A percentile compares a stretch with the other conserved stretches of the same genome.
Conservation (phyloP, 495 filamentous ascomycete species). For the Daldinia childiae region DNA sequence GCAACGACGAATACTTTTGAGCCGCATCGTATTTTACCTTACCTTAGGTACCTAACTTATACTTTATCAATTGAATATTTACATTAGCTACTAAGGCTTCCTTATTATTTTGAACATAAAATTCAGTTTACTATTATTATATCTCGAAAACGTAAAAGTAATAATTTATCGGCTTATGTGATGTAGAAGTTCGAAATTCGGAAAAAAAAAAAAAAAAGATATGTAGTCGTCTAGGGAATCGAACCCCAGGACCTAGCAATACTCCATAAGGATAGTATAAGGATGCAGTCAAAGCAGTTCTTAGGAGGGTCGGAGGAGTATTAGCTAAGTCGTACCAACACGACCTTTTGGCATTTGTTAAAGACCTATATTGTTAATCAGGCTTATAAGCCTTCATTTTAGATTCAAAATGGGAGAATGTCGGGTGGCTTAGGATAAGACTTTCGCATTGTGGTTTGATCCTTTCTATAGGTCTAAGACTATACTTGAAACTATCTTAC, state of each 20-base stretch:
- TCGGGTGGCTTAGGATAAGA: neutral
- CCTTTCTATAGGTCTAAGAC: too few relatives aligned
- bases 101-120: neutral
- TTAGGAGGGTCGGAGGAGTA: neutral
- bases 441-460: too few relatives aligned
- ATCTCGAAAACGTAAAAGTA: too few relatives aligned
- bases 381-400: neutral
- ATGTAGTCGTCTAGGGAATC: neutral
- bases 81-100: neutral
- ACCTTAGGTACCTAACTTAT: neutral
- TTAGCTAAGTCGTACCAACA: neutral
- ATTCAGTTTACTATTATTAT: too few relatives aligned
- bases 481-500: too few relatives aligned
- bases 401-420: neutral
- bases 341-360: neutral
- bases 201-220: neutral
- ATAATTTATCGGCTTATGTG: too few relatives aligned
- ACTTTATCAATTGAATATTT: too few relatives aligned
- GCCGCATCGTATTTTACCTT: neutral
- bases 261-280: neutral
- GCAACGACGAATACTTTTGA: neutral
- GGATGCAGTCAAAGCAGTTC: neutral
- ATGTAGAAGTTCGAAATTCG: neutral
- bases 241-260: slow-evolving; percentile 5
- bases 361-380: neutral